Evolutionary conservation across 225 moss, liverwort and hornwort genomes (phyloP), one percentile per base, ranked within the genome.

Genomic region (Takakia lepidozioides): DNA sequence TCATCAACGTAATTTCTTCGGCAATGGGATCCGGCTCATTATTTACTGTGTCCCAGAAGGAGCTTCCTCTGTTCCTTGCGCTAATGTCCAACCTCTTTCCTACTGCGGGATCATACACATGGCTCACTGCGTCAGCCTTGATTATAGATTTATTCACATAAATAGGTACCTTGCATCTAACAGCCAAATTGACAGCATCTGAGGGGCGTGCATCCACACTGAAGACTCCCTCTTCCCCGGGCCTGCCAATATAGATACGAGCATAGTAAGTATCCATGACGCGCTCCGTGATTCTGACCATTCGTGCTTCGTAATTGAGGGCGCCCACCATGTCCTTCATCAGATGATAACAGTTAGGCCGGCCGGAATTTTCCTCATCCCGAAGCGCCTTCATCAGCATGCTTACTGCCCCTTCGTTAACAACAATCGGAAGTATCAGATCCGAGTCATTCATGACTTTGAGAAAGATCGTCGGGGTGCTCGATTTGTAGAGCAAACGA

Each of bases 131-230:
- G 49, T 93, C 93, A 10, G 83, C 80, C 44, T 75, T 73, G 41
- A 93, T 73, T 47, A 93, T 93, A 28, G 68, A 83, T 40, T 85
- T 93, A 59, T 88, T 88, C n/a, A 93, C 88, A 43, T 67, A 88
- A 15, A 93, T 93, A 6, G 93, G 93, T 64, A 88, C 83, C 78
- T 93, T 83, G 83, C 93, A 93, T 50, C 88, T 73, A 46, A 93
- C 83, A 16, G 93, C 93, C 10, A 86, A 68, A 54, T 93, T 93
- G 62, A 88, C 88, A 7, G 93, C 93, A 49, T 93, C 93, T 13
- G 93, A 93, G 6, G 93, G 93, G 32, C 93, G 72, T 8, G 93
- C 93, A 62, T 93, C 93, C 48, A 93, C 86, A 52, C 93, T 93
- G 19, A 86, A 43, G 28, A 83, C 53, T 63, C 83, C 85, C 29